phyloP scores from a whole-genome alignment of 1,284 basidiomycete genomes.

The Cronartium ribicola region DNA sequence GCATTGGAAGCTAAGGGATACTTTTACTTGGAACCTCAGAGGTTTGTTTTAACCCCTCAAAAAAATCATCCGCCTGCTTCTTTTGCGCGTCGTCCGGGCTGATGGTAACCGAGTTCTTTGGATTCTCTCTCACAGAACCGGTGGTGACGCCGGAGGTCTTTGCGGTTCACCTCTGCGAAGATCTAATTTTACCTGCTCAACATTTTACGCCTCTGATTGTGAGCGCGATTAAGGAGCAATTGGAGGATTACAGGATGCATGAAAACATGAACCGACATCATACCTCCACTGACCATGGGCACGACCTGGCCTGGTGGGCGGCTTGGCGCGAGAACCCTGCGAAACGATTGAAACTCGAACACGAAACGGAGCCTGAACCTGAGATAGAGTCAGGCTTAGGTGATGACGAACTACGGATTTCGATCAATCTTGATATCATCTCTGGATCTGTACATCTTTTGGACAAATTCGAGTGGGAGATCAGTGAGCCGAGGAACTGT shows the following conservation, averaged over 20 bases:
- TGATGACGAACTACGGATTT: slow-evolving; percentile 46
- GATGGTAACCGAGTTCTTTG: too few species aligned
- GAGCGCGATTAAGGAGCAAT: slow-evolving; percentile 78
- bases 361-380: neutral
- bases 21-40: slow-evolving; percentile 93
- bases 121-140: slow-evolving; percentile 65
- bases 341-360: neutral
- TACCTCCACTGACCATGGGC: slow-evolving; percentile 23
- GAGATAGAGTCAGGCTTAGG: slow-evolving; percentile 8
- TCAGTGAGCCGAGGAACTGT: slow-evolving; percentile 70
- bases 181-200: slow-evolving; percentile 68
- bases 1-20: slow-evolving; percentile 86
- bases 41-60: slow-evolving; percentile 57
- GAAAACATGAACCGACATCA: slow-evolving; percentile 45
- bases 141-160: slow-evolving; percentile 83
- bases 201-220: slow-evolving; percentile 71
- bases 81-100: neutral
- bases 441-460: slow-evolving; percentile 88
- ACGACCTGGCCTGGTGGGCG: slow-evolving; percentile 44
- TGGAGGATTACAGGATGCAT: slow-evolving; percentile 62
- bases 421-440: slow-evolving; percentile 79
- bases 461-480: slow-evolving; percentile 98
- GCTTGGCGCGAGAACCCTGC: slow-evolving; percentile 31
- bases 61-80: neutral
- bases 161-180: slow-evolving; percentile 83